A percentile compares a stretch with the other conserved stretches of the same genome.
Evolutionary conservation across 2,329 filamentous ascomycete genomes (phyloP).

Genomic region (Akanthomyces muscarius): DNA sequence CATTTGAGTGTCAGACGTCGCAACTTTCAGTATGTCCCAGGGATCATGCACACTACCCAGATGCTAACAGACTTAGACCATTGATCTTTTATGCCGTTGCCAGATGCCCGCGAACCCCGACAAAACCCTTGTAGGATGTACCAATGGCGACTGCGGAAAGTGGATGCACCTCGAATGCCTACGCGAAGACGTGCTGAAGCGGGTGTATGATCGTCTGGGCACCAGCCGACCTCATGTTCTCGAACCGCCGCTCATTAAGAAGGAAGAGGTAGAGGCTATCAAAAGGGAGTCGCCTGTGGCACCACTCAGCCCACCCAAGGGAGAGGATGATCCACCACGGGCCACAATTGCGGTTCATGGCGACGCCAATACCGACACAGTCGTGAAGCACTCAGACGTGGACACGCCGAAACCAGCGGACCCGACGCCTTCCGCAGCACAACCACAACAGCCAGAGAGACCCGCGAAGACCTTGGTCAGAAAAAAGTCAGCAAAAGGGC

Average conservation of each 20-base stretch:
- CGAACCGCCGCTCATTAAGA: slow-evolving; percentile 33
- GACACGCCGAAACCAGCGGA: slow-evolving; percentile 30
- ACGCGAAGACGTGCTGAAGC: slow-evolving; percentile 49
- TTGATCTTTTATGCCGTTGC: slow-evolving; percentile 56
- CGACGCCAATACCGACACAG: slow-evolving; percentile 39
- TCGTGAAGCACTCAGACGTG: slow-evolving; percentile 32
- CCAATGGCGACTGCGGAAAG: slow-evolving; percentile 48
- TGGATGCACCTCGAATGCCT: slow-evolving; percentile 65
- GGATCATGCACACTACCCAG: no score
- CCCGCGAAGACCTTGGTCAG: slow-evolving; percentile 22
- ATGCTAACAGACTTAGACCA: slow-evolving; percentile 36
- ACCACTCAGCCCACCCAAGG: slow-evolving; percentile 50
- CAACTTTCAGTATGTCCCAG: slow-evolving; percentile 52
- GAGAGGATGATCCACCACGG: slow-evolving; percentile 46
- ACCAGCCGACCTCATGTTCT: slow-evolving; percentile 44
- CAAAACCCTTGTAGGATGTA: slow-evolving; percentile 55
- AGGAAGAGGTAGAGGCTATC: slow-evolving; percentile 22
- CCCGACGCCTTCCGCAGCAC: slow-evolving; percentile 24
- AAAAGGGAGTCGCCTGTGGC: slow-evolving; percentile 19
- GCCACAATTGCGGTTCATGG: slow-evolving; percentile 52
- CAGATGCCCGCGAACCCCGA: slow-evolving; percentile 59
- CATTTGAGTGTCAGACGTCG: slow-evolving; percentile 52
- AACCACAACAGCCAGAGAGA: background rate
- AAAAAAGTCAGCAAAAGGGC: slow-evolving; percentile 38
- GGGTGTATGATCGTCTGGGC: slow-evolving; percentile 48